Conservation (phyloP, 1,284 basidiomycete species). For the Tilletia indica region DNA sequence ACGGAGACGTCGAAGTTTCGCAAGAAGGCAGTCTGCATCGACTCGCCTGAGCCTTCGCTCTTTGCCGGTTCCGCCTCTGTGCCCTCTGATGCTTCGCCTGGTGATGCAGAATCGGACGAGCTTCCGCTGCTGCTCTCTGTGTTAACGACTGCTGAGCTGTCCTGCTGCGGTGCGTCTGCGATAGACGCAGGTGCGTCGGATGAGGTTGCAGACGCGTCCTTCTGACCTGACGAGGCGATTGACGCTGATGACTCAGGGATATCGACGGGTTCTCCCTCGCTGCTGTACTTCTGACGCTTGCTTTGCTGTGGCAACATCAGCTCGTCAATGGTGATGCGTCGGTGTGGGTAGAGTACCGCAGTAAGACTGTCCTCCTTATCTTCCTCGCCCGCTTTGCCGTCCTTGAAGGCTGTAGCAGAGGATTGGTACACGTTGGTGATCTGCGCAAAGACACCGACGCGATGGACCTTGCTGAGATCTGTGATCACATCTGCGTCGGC, state of each 20-base stretch:
- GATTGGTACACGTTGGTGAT: conserved; percentile 83
- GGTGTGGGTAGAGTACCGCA: conserved; percentile 90
- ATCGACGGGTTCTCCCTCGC: neutral
- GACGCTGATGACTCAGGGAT: neutral
- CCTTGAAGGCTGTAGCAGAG: conserved; percentile 23
- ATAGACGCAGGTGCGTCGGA: neutral
- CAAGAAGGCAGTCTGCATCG: conserved; percentile 83
- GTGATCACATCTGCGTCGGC: conserved; percentile 90
- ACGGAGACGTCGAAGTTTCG: conserved; percentile 85
- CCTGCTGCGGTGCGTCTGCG: neutral
- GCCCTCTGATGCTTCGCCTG: neutral
- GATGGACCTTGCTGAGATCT: conserved; percentile 81
- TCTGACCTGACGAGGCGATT: no score
- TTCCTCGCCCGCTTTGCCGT: conserved; percentile 70
- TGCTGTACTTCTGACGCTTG: conserved; percentile 14
- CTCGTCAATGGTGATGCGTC: conserved; percentile 85
- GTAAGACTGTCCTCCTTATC: conserved; percentile 80
- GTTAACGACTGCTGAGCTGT: neutral
- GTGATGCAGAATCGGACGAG: no score
- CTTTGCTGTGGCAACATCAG: conserved; percentile 59
- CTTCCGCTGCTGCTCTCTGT: no score
- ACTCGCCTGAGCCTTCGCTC: conserved; percentile 48
- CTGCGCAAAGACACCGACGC: conserved; percentile 94
- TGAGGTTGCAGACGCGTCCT: neutral
- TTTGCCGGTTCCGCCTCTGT: neutral